Conservation (phyloP, 2,329 filamentous ascomycete genomes). For the Aspergillus sp. region DNA sequence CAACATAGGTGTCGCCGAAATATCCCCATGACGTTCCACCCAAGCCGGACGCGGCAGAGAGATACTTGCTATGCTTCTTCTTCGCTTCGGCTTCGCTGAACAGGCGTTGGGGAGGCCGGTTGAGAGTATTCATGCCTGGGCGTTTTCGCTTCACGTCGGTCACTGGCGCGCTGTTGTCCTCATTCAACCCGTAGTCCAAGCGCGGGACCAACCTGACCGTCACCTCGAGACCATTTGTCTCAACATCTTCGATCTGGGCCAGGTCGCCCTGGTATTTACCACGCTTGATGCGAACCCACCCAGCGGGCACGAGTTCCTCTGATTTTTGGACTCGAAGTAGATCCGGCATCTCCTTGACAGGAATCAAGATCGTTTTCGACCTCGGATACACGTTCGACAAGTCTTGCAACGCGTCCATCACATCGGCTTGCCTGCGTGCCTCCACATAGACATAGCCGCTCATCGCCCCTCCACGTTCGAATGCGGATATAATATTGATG, state of each 20-base stretch:
- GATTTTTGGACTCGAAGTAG: conserved; percentile 84
- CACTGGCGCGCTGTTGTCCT: conserved; percentile 54
- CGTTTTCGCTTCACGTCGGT: conserved; percentile 72
- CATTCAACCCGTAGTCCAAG: conserved; percentile 81
- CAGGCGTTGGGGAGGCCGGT: conserved; percentile 73
- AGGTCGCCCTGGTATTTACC: conserved; percentile 80
- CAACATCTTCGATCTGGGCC: conserved; percentile 84
- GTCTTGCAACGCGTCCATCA: conserved; percentile 70
- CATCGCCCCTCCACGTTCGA: conserved; percentile 83
- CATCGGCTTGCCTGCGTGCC: conserved; percentile 76
- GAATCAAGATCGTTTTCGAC: conserved; percentile 75
- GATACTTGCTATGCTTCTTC: conserved; percentile 65
- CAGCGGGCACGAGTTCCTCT: conserved; percentile 71
- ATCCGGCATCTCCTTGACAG: conserved; percentile 96
- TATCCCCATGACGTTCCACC: conserved; percentile 68
- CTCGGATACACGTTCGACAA: conserved; percentile 85
- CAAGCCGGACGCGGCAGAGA: conserved; percentile 44
- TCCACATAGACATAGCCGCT: conserved; percentile 94
- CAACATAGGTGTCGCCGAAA: conserved; percentile 79
- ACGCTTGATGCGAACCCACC: conserved; percentile 81
- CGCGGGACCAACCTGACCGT: conserved; percentile 80
- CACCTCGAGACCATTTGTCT: conserved; percentile 83
- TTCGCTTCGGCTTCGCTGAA: conserved; percentile 91
- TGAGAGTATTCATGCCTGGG: conserved; percentile 42
- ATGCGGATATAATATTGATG: conserved; percentile 76